A percentile compares a stretch with the other conserved stretches of the same genome.
Evolutionary conservation across 352 stramenopile genomes (phyloP).

Genomic region (Pythium brachiatum): DNA sequence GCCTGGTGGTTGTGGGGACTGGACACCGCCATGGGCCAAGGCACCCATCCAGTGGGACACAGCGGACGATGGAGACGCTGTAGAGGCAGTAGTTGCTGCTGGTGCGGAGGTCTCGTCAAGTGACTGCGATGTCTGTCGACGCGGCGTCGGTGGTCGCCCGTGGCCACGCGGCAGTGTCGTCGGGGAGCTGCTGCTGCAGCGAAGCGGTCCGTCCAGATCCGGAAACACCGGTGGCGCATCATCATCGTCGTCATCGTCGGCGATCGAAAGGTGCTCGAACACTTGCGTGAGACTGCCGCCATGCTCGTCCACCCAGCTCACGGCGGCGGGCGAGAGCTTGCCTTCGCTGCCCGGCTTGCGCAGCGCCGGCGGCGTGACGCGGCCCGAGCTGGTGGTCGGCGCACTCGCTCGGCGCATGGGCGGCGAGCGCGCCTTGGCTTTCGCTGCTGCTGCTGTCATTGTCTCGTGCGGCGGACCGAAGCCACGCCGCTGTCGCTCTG

Average conservation of each 20-base stretch:
- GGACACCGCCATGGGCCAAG: slow-evolving; percentile 5
- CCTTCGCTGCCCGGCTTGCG: slow-evolving; percentile 29
- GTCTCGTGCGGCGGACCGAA: slow-evolving; percentile 8
- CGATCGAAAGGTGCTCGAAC: slow-evolving; percentile 40
- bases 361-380: slow-evolving; percentile 24
- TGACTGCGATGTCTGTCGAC: neutral
- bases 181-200: neutral
- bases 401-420: slow-evolving; percentile 12
- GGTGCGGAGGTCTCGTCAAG: neutral
- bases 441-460: neutral
- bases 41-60: slow-evolving; percentile 17
- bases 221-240: slow-evolving; percentile 13
- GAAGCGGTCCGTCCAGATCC: slow-evolving; percentile 19
- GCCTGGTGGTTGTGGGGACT: slow-evolving; percentile 10
- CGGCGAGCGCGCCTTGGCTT: neutral
- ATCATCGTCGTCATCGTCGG: slow-evolving; percentile 21
- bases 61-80: neutral
- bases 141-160: slow-evolving; percentile 9
- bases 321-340: slow-evolving; percentile 50
- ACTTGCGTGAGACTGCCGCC: slow-evolving; percentile 75
- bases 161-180: neutral
- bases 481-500: slow-evolving; percentile 7
- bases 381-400: slow-evolving; percentile 16
- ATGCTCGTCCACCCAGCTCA: slow-evolving; percentile 84
- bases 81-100: neutral